phyloP scores from a whole-genome alignment of 371 early-diverging fungal species.

The Chytridiales sp. region DNA sequence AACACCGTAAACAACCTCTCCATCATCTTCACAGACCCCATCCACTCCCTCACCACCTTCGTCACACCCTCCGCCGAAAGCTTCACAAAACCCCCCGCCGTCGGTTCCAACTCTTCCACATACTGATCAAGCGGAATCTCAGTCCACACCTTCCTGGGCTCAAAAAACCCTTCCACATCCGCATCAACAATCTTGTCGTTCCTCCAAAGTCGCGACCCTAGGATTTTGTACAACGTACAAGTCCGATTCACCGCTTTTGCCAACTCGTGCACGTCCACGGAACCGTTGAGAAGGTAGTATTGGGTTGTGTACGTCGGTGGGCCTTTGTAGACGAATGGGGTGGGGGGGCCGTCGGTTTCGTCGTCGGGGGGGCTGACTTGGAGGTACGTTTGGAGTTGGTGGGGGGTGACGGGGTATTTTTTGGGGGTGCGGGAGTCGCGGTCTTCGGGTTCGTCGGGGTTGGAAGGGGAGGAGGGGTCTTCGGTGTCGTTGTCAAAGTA shows the following conservation, averaged over 20 bases:
- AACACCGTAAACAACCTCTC: conserved; percentile 17
- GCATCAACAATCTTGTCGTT: conserved; percentile 52
- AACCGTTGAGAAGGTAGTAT: conserved; percentile 21
- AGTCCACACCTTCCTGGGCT: conserved; percentile 16
- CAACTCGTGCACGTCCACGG: conserved; percentile 13
- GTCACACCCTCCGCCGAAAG: conserved; percentile 11
- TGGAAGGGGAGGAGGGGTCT: too few relatives aligned
- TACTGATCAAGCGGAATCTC: neutral
- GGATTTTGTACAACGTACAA: conserved; percentile 27
- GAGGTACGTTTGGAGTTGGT: conserved; percentile 37
- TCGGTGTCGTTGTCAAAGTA: too few relatives aligned
- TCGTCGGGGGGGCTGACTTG: conserved; percentile 32
- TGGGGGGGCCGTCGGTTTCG: conserved; percentile 20
- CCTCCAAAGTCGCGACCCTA: conserved; percentile 42
- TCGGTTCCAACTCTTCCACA: neutral
- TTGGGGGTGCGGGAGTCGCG: conserved; percentile 4
- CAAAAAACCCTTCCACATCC: conserved; percentile 47
- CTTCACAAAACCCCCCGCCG: neutral
- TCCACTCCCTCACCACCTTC: conserved; percentile 15
- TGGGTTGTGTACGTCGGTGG: conserved; percentile 24
- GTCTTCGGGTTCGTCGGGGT: too few relatives aligned
- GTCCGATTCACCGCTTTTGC: conserved; percentile 27
- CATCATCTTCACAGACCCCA: conserved; percentile 5
- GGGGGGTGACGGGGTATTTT: conserved; percentile 42
- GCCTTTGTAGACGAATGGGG: neutral